Evolutionary conservation across 495 filamentous ascomycete species (phyloP).

Genomic region (Trichoderma parareesei): DNA sequence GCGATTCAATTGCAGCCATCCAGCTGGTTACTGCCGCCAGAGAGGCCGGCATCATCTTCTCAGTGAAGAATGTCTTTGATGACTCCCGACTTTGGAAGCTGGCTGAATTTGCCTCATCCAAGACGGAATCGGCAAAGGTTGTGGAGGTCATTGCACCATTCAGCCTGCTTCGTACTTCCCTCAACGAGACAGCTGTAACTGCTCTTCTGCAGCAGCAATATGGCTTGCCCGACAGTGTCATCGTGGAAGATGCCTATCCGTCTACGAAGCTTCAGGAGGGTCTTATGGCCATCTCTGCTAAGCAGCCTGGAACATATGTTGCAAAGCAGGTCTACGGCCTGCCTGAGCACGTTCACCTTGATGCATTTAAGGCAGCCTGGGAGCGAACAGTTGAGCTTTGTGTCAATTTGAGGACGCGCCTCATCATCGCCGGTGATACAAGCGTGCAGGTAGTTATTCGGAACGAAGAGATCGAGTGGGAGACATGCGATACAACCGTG

Average conservation of each 20-base stretch:
- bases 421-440: background rate
- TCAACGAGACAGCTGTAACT: background rate
- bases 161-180: background rate
- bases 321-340: slow-evolving; percentile 25
- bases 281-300: slow-evolving; percentile 1
- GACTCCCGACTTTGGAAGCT: background rate
- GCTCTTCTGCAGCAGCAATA: background rate
- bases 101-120: background rate
- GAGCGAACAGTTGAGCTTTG: slow-evolving; percentile 8
- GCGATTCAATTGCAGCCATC: slow-evolving; percentile 4
- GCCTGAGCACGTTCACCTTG: slow-evolving; percentile 16
- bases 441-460: background rate
- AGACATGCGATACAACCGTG: background rate
- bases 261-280: slow-evolving; percentile 56
- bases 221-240: background rate
- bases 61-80: slow-evolving; percentile 9
- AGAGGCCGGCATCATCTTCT: background rate
- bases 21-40: background rate
- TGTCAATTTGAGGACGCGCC: slow-evolving; percentile 2
- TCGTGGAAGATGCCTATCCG: slow-evolving; percentile 45
- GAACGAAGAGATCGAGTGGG: slow-evolving; percentile 9
- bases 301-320: slow-evolving; percentile 33
- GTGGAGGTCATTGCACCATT: background rate
- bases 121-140: too few species aligned
- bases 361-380: slow-evolving; percentile 15